Conservation (phyloP, 1,284 basidiomycete species). For the Ganoderma leucocontextum region DNA sequence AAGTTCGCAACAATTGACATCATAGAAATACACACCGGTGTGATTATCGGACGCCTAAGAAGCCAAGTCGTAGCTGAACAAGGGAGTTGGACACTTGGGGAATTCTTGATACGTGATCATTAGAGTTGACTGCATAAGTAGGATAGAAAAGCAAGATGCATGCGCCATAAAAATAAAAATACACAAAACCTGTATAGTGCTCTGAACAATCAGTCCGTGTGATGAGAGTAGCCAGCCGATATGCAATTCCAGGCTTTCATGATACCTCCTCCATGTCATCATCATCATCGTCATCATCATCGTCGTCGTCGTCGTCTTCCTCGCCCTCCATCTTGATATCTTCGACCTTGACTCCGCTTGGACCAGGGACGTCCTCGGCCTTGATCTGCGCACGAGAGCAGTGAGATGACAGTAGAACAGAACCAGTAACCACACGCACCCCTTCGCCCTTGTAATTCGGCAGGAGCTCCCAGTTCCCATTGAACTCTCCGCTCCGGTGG, state of each 20-base stretch:
- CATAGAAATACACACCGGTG: neutral
- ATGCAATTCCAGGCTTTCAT: constrained; percentile 27
- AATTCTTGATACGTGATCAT: neutral
- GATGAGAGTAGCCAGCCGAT: constrained; percentile 4
- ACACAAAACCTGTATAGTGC: constrained; percentile 16
- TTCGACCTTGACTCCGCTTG: constrained; percentile 37
- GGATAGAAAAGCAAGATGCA: constrained; percentile 8
- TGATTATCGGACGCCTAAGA: neutral
- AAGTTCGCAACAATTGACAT: neutral
- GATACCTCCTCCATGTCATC: constrained; percentile 58
- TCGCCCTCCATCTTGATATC: constrained; percentile 51
- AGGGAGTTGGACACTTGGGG: neutral
- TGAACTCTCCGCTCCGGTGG: constrained; percentile 82
- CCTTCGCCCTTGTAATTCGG: constrained; percentile 69
- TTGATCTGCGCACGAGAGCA: constrained; percentile 52
- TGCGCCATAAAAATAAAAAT: constrained; percentile 26
- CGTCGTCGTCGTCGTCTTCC: constrained; percentile 46
- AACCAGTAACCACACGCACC: constrained; percentile 46
- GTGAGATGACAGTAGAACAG: neutral
- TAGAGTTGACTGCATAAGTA: constrained; percentile 4
- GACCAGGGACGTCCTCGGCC: constrained; percentile 59
- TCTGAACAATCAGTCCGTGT: constrained; percentile 21
- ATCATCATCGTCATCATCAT: constrained; percentile 37
- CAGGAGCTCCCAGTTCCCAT: constrained; percentile 75
- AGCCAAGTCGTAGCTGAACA: neutral